Conservation (phyloP, 352 stramenopile genomes). For the Globisporangium lucens region DNA sequence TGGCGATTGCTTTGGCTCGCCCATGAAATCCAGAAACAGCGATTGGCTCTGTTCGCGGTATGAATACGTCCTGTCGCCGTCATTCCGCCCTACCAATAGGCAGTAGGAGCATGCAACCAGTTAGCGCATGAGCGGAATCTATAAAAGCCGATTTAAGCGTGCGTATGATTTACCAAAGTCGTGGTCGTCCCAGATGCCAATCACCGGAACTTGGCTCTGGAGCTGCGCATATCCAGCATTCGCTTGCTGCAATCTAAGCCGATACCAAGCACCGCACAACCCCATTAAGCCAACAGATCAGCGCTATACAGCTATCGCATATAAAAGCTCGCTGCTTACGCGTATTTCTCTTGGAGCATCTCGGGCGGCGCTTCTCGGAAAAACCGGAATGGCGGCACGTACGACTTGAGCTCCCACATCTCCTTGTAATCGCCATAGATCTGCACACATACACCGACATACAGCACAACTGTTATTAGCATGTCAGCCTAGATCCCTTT, state of each 20-base stretch:
- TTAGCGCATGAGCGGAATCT: background rate
- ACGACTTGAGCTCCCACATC: constrained; percentile 37
- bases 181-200: constrained; percentile 86
- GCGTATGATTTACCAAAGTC: constrained; percentile 62
- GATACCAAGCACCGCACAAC: background rate
- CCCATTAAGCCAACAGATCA: too few species aligned
- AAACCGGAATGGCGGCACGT: constrained; percentile 41
- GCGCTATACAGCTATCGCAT: background rate
- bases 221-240: constrained; percentile 62
- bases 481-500: background rate
- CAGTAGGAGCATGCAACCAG: background rate
- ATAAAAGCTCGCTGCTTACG: constrained; percentile 22
- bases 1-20: constrained; percentile 61
- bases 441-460: constrained; percentile 17
- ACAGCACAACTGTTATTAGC: background rate
- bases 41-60: constrained; percentile 72
- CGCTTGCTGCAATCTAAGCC: constrained; percentile 42
- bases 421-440: constrained; percentile 78
- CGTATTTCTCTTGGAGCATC: constrained; percentile 56
- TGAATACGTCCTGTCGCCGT: constrained; percentile 68
- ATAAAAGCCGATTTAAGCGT: background rate
- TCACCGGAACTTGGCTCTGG: constrained; percentile 52
- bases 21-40: constrained; percentile 82
- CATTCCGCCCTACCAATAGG: constrained; percentile 35
- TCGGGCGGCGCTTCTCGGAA: constrained; percentile 46